Evolutionary conservation across 2,329 filamentous ascomycete species (phyloP).

Genomic region (Sarocladium brachiariae): DNA sequence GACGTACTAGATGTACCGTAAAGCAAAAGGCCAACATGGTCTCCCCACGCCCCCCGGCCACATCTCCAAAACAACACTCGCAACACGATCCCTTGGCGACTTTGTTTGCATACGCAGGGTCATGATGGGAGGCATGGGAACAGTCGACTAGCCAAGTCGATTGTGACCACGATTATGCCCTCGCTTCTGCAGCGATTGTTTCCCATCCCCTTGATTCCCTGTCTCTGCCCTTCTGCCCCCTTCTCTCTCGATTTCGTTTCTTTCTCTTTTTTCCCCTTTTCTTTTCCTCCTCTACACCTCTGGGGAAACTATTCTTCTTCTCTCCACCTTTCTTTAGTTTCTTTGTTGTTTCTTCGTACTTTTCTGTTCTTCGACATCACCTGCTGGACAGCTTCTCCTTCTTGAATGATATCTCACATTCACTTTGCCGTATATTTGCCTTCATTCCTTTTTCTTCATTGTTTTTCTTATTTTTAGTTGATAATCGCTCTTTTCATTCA

Average conservation of each 20-base stretch:
- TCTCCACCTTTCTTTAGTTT: slow-evolving; percentile 1
- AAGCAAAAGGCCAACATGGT: too few relatives aligned
- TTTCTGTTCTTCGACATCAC: background rate
- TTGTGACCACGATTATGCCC: too few relatives aligned
- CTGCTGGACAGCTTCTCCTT: slow-evolving; percentile 9
- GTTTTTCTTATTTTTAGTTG: background rate
- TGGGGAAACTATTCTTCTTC: background rate
- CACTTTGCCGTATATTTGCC: background rate
- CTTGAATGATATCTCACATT: background rate
- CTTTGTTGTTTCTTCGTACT: background rate
- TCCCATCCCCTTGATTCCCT: background rate
- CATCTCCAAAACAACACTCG: background rate
- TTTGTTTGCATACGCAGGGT: slow-evolving; percentile 9
- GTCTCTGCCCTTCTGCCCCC: background rate
- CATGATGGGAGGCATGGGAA: too few relatives aligned
- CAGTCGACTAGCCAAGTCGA: too few relatives aligned
- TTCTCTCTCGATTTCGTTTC: background rate
- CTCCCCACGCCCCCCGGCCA: background rate
- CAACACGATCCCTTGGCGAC: slow-evolving; percentile 6
- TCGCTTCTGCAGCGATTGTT: too few relatives aligned
- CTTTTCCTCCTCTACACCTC: background rate
- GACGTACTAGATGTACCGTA: too few relatives aligned
- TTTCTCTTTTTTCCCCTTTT: background rate
- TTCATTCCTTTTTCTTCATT: background rate
- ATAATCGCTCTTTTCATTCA: background rate